These are phyloP conservation scores for Penicillium coffeae DNA, from an alignment of 495 filamentous ascomycete genomes.

Conservation along the genomic window DNA sequence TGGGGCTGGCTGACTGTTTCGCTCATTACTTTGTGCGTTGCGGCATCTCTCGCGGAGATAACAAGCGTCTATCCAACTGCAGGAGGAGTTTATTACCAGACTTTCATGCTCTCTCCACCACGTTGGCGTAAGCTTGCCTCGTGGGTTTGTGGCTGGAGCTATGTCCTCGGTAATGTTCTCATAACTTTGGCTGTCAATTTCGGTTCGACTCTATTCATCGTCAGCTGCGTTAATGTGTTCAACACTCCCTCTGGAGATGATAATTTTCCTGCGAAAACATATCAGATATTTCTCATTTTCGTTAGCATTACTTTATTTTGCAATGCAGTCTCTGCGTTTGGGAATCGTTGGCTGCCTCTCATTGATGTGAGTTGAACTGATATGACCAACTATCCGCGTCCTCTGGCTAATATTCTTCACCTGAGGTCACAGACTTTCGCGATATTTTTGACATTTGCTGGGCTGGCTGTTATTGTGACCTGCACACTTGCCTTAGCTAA, in stretches of 20 bases:
- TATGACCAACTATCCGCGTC: too few relatives aligned
- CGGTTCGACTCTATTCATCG: constrained; percentile 19
- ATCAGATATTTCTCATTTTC: constrained; percentile 54
- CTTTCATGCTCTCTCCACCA: constrained; percentile 48
- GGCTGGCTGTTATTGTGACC: constrained; percentile 53
- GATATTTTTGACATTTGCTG: constrained; percentile 55
- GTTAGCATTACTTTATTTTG: constrained; percentile 49
- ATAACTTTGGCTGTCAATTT: constrained; percentile 37
- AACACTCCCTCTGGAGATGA: constrained; percentile 36
- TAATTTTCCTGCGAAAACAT: constrained; percentile 14
- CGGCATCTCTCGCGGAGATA: constrained; percentile 65
- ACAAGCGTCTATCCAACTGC: constrained; percentile 62
- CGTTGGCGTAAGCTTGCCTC: constrained; percentile 53
- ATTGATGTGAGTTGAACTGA: constrained; percentile 48
- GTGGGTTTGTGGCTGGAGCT: constrained; percentile 67
- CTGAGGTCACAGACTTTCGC: constrained; percentile 60
- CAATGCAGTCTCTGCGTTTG: constrained; percentile 16
- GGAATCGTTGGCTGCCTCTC: constrained; percentile 28
- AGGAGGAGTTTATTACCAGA: constrained; percentile 64
- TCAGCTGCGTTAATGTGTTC: constrained; percentile 23
- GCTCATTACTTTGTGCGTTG: constrained; percentile 59
- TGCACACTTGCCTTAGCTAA: constrained; percentile 51
- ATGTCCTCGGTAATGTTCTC: constrained; percentile 61
- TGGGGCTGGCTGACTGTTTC: constrained; percentile 63
- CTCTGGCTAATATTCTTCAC: too few relatives aligned